phyloP scores from a whole-genome alignment of 441 rosid species.

The Aquilaria agallochum region DNA sequence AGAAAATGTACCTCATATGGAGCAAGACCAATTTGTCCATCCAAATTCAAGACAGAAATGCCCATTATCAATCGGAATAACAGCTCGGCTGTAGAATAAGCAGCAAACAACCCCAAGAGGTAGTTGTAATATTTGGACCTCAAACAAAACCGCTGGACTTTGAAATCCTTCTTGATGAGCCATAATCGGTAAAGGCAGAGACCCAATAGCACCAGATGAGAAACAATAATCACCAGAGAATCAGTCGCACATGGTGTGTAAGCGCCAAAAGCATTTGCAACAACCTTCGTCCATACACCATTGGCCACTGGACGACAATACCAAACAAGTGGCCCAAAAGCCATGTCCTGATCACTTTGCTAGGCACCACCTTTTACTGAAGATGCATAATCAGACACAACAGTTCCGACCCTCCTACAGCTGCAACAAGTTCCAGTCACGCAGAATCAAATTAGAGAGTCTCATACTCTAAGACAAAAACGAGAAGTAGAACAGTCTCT shows the following conservation, averaged over 20 bases:
- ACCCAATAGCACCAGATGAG: conserved; percentile 65
- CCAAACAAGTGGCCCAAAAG: conserved; percentile 72
- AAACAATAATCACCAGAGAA: conserved; percentile 58
- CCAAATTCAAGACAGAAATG: conserved; percentile 70
- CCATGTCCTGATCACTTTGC: conserved; percentile 39
- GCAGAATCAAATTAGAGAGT: too few relatives aligned
- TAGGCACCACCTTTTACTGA: conserved; percentile 7
- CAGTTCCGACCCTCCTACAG: conserved; percentile 1
- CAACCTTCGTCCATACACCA: conserved; percentile 79
- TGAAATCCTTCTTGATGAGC: conserved; percentile 64
- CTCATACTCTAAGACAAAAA: neutral
- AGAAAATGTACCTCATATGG: conserved; percentile 73
- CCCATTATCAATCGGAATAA: conserved; percentile 86
- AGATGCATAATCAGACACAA: neutral
- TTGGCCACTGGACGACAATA: conserved; percentile 72
- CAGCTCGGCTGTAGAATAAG: conserved; percentile 72
- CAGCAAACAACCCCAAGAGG: conserved; percentile 65
- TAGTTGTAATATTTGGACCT: conserved; percentile 72
- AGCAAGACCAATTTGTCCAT: conserved; percentile 66
- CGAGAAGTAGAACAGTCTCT: too few relatives aligned
- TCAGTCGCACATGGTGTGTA: conserved; percentile 94
- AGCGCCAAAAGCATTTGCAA: conserved; percentile 83
- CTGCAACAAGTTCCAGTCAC: conserved; percentile 17
- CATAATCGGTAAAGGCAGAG: conserved; percentile 78
- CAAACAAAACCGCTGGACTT: conserved; percentile 60